Evolutionary conservation across 495 filamentous ascomycete genomes (phyloP).

Genomic region (Xylaria castorea): DNA sequence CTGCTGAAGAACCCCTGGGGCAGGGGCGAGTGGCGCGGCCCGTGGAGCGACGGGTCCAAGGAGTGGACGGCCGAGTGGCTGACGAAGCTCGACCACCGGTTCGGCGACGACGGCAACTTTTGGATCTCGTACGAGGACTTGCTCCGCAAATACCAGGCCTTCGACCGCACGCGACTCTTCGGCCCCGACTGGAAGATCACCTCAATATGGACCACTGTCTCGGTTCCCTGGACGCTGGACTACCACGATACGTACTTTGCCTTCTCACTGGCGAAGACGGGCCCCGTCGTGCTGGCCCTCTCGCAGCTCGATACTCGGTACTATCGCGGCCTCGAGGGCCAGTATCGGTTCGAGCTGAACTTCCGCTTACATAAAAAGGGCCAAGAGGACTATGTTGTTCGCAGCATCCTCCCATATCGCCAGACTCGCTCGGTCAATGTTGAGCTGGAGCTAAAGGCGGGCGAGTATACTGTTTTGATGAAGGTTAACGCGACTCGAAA

Average conservation of each 20-base stretch:
- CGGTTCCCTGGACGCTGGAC: constrained; percentile 84
- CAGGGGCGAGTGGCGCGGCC: constrained; percentile 77
- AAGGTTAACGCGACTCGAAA: constrained; percentile 75
- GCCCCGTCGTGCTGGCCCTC: constrained; percentile 79
- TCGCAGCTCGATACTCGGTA: constrained; percentile 87
- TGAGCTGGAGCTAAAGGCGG: constrained; percentile 82
- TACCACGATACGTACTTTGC: constrained; percentile 86
- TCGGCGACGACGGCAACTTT: constrained; percentile 85
- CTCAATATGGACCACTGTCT: constrained; percentile 83
- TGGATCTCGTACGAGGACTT: constrained; percentile 81
- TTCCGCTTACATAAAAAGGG: constrained; percentile 85
- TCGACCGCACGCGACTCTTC: constrained; percentile 90
- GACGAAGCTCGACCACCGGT: constrained; percentile 75
- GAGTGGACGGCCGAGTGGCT: constrained; percentile 94
- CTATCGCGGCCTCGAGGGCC: constrained; percentile 81
- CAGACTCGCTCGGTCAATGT: constrained; percentile 81
- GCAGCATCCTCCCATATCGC: constrained; percentile 71
- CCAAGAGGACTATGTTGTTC: constrained; percentile 84
- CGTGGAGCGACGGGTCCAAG: constrained; percentile 89
- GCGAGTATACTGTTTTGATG: constrained; percentile 79
- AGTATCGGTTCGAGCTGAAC: constrained; percentile 77
- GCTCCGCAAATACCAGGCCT: constrained; percentile 78
- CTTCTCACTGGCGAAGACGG: constrained; percentile 68
- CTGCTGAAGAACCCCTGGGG: constrained; percentile 92
- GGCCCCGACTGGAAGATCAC: constrained; percentile 81